These are phyloP conservation scores for Lecanoromycetidae sp. DNA, from an alignment of 2,329 filamentous ascomycete species.

Conservation along the genomic window DNA sequence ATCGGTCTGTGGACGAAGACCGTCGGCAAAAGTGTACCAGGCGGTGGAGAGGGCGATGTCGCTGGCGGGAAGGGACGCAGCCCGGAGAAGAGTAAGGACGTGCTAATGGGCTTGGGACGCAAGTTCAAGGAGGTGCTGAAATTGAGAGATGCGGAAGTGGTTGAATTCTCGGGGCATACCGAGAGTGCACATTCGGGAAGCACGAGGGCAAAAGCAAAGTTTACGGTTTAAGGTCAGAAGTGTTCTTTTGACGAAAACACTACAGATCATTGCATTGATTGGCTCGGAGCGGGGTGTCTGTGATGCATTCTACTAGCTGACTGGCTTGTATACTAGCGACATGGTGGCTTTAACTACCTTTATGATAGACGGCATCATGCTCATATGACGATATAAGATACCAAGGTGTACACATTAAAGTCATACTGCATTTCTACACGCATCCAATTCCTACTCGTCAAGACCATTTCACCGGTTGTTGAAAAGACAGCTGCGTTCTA, in stretches of 20 bases:
- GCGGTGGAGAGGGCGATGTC: slow-evolving; percentile 59
- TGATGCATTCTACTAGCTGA: not conserved
- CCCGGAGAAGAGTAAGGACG: slow-evolving; percentile 70
- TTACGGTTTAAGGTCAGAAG: slow-evolving; percentile 27
- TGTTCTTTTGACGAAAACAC: not conserved
- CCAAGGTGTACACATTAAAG: no score
- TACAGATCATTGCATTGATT: not conserved
- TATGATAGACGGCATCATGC: not conserved
- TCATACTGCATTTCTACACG: no score
- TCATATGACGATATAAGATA: no score
- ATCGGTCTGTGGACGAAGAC: slow-evolving; percentile 96
- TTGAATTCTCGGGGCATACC: slow-evolving; percentile 95
- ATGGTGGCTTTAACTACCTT: not conserved
- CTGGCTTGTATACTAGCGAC: not conserved
- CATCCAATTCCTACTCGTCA: not conserved
- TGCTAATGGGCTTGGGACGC: slow-evolving; percentile 70
- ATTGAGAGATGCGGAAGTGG: slow-evolving; percentile 59
- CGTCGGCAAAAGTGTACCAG: slow-evolving; percentile 70
- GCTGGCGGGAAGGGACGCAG: slow-evolving; percentile 67
- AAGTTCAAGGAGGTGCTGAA: slow-evolving; percentile 89
- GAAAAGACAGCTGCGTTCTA: no score
- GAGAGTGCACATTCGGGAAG: slow-evolving; percentile 88
- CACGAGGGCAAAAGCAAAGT: slow-evolving; percentile 92
- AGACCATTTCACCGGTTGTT: no score
- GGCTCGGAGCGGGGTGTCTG: not conserved